Base-by-base conservation (phyloP, 1,284 basidiomycete genomes). In the Moniliophthora roreri region DNA sequence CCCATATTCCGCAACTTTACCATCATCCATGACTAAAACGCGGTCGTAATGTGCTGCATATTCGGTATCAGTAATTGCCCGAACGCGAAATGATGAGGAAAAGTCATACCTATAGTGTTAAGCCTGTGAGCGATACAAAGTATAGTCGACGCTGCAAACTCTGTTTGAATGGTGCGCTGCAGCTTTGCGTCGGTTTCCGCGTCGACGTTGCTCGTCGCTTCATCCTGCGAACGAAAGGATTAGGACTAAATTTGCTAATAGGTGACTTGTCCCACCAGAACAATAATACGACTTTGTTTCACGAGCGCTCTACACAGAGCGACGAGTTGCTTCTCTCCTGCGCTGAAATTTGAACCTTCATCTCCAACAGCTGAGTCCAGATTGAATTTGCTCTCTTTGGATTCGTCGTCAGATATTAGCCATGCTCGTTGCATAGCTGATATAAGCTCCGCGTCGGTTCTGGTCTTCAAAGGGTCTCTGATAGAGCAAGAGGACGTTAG, bases 151-250 rank as follows among this genome's bases (percentile, higher is more conserved):
- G 71, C 57, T 1, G 79, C 72, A 62, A 92, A 91, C 60, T 89
- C 87, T 23, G 78, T 78, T 60, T 84, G 81, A 55, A 93, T 90
- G 0, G 89, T 90, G 20, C 75, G 73, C 58, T 91, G 89, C 39
- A 93, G 73, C 67, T 86, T 87, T 2, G 85, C 78, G 65, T 93
- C 90, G 23, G 87, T 92, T 63, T 91, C 89, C 28, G 88, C 82
- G 59, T 95, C 92, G 18, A 93, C 88, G 44, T 80, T 89, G 16
- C 89, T 90, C 0, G 91, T 93, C 0, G 90, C 89, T 66, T 92
- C 87, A 60, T 87, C 85, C 76, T 81, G 57, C 15, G 46, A 26
- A 53, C 46, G 23, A 61, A 61, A 13, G 16, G 18, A 23, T 39
- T 5, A 46, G 38, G 2, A 44, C 39, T 32, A 6, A 36, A 57